Evolutionary conservation across 192 early-diverging fungal species (phyloP).

Genomic region (Coemansia sp.): DNA sequence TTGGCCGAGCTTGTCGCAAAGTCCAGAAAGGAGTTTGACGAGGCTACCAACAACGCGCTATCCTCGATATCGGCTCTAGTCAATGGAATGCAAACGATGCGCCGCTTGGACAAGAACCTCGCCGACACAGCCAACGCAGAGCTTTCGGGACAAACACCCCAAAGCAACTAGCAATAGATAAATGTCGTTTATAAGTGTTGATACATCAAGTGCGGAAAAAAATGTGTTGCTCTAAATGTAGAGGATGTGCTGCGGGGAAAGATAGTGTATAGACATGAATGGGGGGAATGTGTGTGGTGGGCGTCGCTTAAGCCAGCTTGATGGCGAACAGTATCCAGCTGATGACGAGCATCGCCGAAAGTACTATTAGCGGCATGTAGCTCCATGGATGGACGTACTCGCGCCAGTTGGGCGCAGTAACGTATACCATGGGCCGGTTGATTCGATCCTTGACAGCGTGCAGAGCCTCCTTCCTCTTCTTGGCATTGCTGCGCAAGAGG

Average conservation of each 20-base stretch:
- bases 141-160: too few species aligned
- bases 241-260: background rate
- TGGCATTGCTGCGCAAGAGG: conserved; percentile 34
- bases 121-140: background rate
- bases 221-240: conserved; percentile 1
- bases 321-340: conserved; percentile 55
- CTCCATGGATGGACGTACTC: conserved; percentile 40
- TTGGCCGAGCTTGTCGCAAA: conserved; percentile 11
- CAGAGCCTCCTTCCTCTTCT: conserved; percentile 22
- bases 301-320: conserved; percentile 35
- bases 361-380: conserved; percentile 37
- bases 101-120: conserved; percentile 5
- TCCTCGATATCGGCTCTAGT: conserved; percentile 17
- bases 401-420: conserved; percentile 46
- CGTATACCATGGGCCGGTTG: conserved; percentile 34
- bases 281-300: background rate
- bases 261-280: background rate
- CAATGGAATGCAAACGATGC: conserved; percentile 10
- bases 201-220: background rate
- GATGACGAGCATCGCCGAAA: conserved; percentile 26
- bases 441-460: conserved; percentile 41
- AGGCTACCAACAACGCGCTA: conserved; percentile 13
- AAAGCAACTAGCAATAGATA: too few species aligned
- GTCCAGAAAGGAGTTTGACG: conserved; percentile 17
- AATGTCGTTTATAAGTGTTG: background rate